Base-by-base conservation (phyloP, 140 eudicot species). In the Artemisia princeps region DNA sequence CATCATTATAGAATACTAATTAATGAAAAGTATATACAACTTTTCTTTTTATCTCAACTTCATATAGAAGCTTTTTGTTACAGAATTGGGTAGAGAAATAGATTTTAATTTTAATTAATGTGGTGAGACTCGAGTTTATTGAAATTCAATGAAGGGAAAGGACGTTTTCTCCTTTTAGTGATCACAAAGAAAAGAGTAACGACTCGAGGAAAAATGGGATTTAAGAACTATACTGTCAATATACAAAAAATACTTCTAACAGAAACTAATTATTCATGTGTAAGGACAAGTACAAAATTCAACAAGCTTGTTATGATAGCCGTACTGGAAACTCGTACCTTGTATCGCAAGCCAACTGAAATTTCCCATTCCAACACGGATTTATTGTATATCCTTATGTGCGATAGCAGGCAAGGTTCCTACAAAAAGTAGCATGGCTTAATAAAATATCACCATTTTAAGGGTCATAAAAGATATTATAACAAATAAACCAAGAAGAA, bases 281-380 rank as follows among this genome's bases (percentile, higher is more conserved):
- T 24, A 28, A 11, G 17, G 14, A 42, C 9, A 10, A 40, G 49
- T 56, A 13, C 14, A 59, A 52, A 45, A 13, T 33, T 60, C 33
- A 60, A 67, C 60, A 50, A 60, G 12, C 14, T 22, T 20, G 30
- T 17, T 37, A 16, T 50, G 33, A 24, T 57, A 24, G 4, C 15
- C 40, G 10, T 57, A 58, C 6, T n/a, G 28, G 26, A 69, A 44
- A 28, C 8, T 37, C 75, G 13, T 78, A 92, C 98, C 98, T 92
- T 92, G 70, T 92, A 92, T 23, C 87, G 95, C 80, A 92, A 79
- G 65, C 98, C 98, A 52, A 69, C 89, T 72, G 96, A 82, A 71
- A 92, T 82, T 78, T 92, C 98, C 98, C 98, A 92, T 81, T 92
- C 98, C 83, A 92, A 69, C 55, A 92, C 95, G 9, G 98, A 92